A percentile compares a stretch with the other conserved stretches of the same genome.
These are phyloP conservation scores for Candida anutae DNA, from an alignment of 1,139 yeast genomes.

Conservation along the genomic window DNA sequence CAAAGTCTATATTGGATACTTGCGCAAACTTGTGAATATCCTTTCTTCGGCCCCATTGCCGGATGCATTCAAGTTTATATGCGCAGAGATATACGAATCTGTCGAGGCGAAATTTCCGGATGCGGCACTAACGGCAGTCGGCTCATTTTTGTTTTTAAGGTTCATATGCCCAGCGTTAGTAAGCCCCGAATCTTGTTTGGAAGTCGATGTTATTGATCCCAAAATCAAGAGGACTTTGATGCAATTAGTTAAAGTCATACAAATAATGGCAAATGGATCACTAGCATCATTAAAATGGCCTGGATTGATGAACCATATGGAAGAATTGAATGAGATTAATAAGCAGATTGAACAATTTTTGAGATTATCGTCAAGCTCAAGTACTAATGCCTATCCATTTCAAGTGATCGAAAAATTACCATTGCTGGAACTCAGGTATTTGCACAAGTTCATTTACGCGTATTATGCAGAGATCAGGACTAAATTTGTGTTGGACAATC, in stretches of 20 bases:
- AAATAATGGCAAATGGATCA: constrained; percentile 81
- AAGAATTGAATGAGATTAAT: constrained; percentile 38
- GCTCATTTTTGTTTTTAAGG: constrained; percentile 79
- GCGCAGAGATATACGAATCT: constrained; percentile 60
- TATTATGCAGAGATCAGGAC: constrained; percentile 51
- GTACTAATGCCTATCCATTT: constrained; percentile 22
- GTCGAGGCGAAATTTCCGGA: constrained; percentile 64
- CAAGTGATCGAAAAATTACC: constrained; percentile 17
- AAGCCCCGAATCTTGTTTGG: constrained; percentile 65
- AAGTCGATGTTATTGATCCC: constrained; percentile 37
- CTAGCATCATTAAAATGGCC: constrained; percentile 55
- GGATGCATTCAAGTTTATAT: constrained; percentile 62
- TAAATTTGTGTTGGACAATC: constrained; percentile 21
- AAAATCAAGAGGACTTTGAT: constrained; percentile 67
- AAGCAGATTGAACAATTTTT: constrained; percentile 43
- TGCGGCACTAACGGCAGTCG: constrained; percentile 66
- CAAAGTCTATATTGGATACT: constrained; percentile 47
- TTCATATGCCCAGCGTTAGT: constrained; percentile 89
- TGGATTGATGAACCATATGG: constrained; percentile 32
- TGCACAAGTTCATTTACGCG: constrained; percentile 60
- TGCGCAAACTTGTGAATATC: constrained; percentile 52
- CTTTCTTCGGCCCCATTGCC: constrained; percentile 57
- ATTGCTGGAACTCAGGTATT: constrained; percentile 42
- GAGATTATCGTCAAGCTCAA: constrained; percentile 9
- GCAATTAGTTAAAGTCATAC: constrained; percentile 78